Conservation (phyloP, 257 asterid genomes). For the Paraleonurus japonicus region DNA sequence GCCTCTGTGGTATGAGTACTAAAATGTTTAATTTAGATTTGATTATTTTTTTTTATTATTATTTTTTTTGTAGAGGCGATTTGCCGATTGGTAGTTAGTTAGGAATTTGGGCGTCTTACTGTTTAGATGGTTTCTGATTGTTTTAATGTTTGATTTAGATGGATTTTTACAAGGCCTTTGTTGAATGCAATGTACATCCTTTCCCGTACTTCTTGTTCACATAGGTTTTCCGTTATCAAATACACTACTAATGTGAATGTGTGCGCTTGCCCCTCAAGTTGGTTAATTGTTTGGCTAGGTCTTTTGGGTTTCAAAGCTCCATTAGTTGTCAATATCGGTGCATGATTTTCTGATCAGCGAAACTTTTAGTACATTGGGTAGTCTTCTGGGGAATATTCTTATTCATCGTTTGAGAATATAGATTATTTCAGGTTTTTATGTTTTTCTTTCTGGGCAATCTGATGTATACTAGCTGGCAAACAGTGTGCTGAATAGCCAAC, state of each 20-base stretch:
- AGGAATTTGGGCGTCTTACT: background rate
- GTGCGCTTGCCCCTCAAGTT: background rate
- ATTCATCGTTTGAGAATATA: background rate
- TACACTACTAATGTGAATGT: background rate
- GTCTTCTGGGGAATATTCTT: conserved; percentile 21
- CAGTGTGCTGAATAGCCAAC: background rate
- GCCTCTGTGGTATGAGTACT: background rate
- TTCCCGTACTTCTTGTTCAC: background rate
- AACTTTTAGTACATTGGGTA: conserved; percentile 10
- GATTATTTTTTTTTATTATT: too few relatives aligned
- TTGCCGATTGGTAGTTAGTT: background rate
- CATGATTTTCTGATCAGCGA: background rate
- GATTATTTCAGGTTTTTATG: background rate
- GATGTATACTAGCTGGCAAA: background rate
- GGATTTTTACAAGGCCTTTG: background rate
- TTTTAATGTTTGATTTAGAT: background rate
- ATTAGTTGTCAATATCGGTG: background rate
- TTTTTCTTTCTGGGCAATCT: background rate
- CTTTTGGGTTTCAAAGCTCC: background rate
- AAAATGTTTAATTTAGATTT: background rate
- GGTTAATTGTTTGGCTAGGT: background rate
- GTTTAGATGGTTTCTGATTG: background rate
- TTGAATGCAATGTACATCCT: background rate
- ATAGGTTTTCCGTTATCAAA: background rate
- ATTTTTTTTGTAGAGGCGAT: background rate